phyloP scores from a whole-genome alignment of 148 eudicot species.

The Camellia japonica region DNA sequence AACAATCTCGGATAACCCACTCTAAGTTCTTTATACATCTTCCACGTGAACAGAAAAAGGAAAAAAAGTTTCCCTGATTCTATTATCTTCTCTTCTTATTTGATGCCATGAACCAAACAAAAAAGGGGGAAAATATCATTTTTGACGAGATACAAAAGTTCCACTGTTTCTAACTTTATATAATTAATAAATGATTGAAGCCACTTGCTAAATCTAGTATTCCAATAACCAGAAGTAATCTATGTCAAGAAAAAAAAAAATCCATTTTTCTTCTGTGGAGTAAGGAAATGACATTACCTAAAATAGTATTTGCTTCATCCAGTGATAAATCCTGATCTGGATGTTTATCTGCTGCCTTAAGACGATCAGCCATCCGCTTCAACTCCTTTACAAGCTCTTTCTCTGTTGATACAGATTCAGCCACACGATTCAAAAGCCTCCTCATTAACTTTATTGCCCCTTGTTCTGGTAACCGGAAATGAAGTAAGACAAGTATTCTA shows the following conservation, averaged over 20 bases:
- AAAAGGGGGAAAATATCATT: not conserved
- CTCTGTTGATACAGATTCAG: conserved; percentile 54
- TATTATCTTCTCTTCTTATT: not conserved
- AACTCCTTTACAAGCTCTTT: conserved; percentile 76
- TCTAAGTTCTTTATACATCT: not conserved
- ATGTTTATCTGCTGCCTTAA: conserved; percentile 50
- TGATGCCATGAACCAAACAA: not conserved
- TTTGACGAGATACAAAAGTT: not conserved
- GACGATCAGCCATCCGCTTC: conserved; percentile 56
- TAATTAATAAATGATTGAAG: not conserved
- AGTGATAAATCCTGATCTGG: conserved; percentile 59
- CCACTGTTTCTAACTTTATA: not conserved
- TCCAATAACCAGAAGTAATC: not conserved
- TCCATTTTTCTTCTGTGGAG: not conserved
- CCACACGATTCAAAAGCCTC: conserved; percentile 50
- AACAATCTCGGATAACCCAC: not conserved
- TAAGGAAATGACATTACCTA: conserved; percentile 48
- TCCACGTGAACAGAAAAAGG: not conserved
- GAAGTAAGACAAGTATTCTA: conserved; percentile 58
- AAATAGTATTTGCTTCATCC: conserved; percentile 48
- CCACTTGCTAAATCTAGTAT: not conserved
- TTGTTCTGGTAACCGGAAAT: conserved; percentile 66
- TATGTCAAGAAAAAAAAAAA: not conserved
- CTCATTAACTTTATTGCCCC: conserved; percentile 68
- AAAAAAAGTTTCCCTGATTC: not conserved